Evolutionary conservation across 129 eudicot species (phyloP).

Genomic region (Smallanthus sonchifolius): DNA sequence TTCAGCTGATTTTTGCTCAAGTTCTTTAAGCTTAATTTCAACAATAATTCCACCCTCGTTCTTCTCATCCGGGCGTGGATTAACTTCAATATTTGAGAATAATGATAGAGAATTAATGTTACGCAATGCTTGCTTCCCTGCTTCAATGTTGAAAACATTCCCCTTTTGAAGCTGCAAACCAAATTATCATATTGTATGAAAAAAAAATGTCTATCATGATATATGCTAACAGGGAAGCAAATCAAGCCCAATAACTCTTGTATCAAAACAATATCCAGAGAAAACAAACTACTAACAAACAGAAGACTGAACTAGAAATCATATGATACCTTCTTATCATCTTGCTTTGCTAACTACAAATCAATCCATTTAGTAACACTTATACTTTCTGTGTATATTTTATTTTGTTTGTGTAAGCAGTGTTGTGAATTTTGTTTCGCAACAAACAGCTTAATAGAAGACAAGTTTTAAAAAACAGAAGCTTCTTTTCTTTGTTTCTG

Average conservation of each 20-base stretch:
- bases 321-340: neutral
- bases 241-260: neutral
- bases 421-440: neutral
- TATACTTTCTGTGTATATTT: neutral
- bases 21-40: slow-evolving; percentile 87
- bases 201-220: neutral
- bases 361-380: neutral
- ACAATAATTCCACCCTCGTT: slow-evolving; percentile 92
- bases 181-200: slow-evolving; percentile 4
- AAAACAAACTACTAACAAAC: neutral
- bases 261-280: neutral
- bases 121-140: slow-evolving; percentile 89
- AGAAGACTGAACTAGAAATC: neutral
- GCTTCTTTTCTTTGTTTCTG: neutral
- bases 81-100: slow-evolving; percentile 93
- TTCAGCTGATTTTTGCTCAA: slow-evolving; percentile 92
- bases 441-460: neutral
- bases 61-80: slow-evolving; percentile 93
- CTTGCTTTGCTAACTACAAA: neutral
- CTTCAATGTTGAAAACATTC: slow-evolving; percentile 84
- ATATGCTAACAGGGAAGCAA: neutral
- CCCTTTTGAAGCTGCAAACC: slow-evolving; percentile 75
- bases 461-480: neutral
- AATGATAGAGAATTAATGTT: slow-evolving; percentile 81
- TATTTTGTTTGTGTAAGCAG: neutral